A percentile compares a stretch with the other conserved stretches of the same genome.
Conservation (phyloP, 163 green algal genomes). For the Volvox carteri region DNA sequence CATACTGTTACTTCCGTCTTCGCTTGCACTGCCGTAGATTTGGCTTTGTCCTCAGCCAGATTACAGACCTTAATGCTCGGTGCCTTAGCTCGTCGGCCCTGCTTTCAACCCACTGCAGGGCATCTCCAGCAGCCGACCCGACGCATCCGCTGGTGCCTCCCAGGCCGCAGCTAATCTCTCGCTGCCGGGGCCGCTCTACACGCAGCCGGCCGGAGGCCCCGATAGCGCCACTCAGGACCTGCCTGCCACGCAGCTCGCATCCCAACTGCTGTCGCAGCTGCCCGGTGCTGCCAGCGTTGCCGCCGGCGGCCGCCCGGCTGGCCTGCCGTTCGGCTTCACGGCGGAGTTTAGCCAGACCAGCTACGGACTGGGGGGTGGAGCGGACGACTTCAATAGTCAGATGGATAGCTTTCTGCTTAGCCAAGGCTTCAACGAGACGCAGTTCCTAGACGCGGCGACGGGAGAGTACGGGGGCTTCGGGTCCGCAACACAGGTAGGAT, state of each 20-base stretch:
- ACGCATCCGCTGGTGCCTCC: constrained; percentile 14
- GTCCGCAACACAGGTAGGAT: constrained; percentile 32
- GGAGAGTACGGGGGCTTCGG: constrained; percentile 48
- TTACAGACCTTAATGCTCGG: too few species aligned
- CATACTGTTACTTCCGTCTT: too few species aligned
- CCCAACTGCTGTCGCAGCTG: constrained; percentile 18
- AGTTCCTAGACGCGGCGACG: constrained; percentile 55
- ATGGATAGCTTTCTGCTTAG: constrained; percentile 54
- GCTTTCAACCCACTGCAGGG: constrained; percentile 9
- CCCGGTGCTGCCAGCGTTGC: background rate
- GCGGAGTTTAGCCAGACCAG: constrained; percentile 57
- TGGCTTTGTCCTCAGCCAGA: too few species aligned
- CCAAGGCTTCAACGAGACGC: constrained; percentile 54
- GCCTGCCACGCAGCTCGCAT: constrained; percentile 28
- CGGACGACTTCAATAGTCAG: constrained; percentile 48
- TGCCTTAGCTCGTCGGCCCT: too few species aligned
- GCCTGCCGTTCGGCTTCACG: constrained; percentile 48
- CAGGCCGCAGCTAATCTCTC: constrained; percentile 19
- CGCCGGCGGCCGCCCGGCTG: background rate
- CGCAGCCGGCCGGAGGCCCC: background rate
- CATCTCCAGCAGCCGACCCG: background rate
- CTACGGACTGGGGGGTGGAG: constrained; percentile 22
- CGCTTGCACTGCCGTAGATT: too few species aligned
- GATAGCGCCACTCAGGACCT: constrained; percentile 19
- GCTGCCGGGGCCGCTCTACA: constrained; percentile 29